Evolutionary conservation across 208 protist genomes (phyloP), one percentile per base, ranked within the genome.

Genomic region (Wallacemonas sp.): DNA sequence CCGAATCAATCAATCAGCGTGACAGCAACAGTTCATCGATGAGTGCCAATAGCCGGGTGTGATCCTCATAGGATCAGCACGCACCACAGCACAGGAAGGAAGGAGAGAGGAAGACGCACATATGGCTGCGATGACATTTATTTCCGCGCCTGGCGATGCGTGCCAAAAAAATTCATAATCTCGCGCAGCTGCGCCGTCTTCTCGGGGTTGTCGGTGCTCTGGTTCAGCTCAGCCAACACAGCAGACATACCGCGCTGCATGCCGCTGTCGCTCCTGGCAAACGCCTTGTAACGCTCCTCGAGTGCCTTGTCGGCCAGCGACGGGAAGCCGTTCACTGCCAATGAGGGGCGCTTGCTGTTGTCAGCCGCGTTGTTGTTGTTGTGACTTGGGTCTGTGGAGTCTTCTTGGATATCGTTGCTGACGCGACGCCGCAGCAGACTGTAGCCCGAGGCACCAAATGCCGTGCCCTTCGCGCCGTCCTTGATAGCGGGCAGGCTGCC

Each of bases 151-250:
- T 58, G 52, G 14, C 26, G 26, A 3, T 58, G 52, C 11, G 73
- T 67, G n/a, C 62, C 72, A 68, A 91, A 94, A 69, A 85, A 91
- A 33, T 78, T 72, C n/a, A 94, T 75, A 41, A 94, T 52, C 58
- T 78, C 41, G n/a, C 88, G 81, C 44, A 94, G 70, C 61, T 92
- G 76, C 27, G 74, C 61, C 0, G 83, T 85, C 16, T 72, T 65
- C 56, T 60, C 69, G 0, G 76, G 58, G 61, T 94, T 75, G 36
- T 88, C 76, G 24, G 79, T 85, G 61, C 77, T 81, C 38, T 66
- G 56, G 29, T 76, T 72, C 52, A 94, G 54, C 39, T 92, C 88
- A 26, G 60, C 65, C 46, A 94, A 69, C 27, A 92, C 61, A 1
- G 60, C 49, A 32, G 72, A 73, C 24, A 87, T 72, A 6, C 76